Conservation (phyloP, 495 filamentous ascomycete species). For the Corynascus novoguineensis region DNA sequence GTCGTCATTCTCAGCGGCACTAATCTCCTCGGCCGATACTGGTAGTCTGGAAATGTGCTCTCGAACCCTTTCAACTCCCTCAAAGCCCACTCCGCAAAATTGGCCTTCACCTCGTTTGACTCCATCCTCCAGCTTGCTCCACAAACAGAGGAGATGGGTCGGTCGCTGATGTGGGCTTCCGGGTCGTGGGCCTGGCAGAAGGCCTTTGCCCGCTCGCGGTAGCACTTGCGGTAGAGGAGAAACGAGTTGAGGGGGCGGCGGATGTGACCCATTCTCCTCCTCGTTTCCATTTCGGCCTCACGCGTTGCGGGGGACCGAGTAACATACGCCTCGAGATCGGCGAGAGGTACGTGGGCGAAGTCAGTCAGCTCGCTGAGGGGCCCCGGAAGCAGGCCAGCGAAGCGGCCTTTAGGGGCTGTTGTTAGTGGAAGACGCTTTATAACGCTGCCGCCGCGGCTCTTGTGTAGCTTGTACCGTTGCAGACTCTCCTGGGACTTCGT, state of each 20-base stretch:
- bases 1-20: no score
- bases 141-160: neutral
- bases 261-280: neutral
- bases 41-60: no score
- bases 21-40: no score
- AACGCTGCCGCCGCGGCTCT: no score
- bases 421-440: no score
- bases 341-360: neutral
- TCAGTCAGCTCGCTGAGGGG: neutral
- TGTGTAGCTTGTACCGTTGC: no score
- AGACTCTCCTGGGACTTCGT: no score
- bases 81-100: neutral
- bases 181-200: neutral
- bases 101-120: neutral
- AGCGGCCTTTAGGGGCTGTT: no score
- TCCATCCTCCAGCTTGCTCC: neutral
- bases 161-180: no score
- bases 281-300: neutral
- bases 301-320: neutral
- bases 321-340: neutral
- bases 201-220: neutral
- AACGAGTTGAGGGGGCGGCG: neutral
- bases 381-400: no score
- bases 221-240: conserved; percentile 1
- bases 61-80: no score